Conservation (phyloP, 2,329 filamentous ascomycete genomes). For the Arthrobotrys sphaeroides region DNA sequence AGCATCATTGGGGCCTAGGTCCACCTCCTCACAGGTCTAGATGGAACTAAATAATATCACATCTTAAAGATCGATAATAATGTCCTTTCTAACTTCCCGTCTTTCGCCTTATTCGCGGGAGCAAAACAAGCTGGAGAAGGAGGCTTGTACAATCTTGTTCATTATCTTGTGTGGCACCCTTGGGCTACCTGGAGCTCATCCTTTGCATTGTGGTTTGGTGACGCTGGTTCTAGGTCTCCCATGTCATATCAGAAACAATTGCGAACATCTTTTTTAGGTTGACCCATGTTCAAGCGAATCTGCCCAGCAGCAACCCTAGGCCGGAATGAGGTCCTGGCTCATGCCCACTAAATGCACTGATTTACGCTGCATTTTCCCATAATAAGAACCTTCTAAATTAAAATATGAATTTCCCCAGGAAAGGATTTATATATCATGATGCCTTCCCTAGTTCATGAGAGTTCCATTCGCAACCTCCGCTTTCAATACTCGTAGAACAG, state of each 20-base stretch:
- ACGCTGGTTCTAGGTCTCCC: conserved; percentile 49
- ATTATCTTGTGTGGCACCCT: conserved; percentile 44
- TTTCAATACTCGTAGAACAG: conserved; percentile 33
- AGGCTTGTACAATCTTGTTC: conserved; percentile 45
- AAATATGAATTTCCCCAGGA: conserved; percentile 50
- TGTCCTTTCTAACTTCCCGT: conserved; percentile 25
- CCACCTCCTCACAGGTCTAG: conserved; percentile 34
- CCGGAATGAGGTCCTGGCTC: conserved; percentile 54
- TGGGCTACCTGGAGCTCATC: conserved; percentile 28
- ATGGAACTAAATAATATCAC: conserved; percentile 21
- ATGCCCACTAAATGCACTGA: conserved; percentile 45
- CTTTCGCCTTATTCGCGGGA: conserved; percentile 43
- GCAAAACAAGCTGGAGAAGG: conserved; percentile 48
- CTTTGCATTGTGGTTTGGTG: conserved; percentile 41
- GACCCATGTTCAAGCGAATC: conserved; percentile 53
- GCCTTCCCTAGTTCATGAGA: conserved; percentile 35
- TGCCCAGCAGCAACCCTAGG: conserved; percentile 41
- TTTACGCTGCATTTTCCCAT: conserved; percentile 51
- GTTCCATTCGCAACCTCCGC: conserved; percentile 37
- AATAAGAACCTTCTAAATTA: conserved; percentile 55
- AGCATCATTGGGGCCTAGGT: conserved; percentile 34
- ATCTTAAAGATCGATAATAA: conserved; percentile 1
- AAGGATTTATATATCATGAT: conserved; percentile 53
- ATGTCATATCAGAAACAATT: conserved; percentile 54
- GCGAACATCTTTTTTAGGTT: conserved; percentile 54